Conservation (phyloP, 2,329 filamentous ascomycete species). For the Aspergillus caelatus region DNA sequence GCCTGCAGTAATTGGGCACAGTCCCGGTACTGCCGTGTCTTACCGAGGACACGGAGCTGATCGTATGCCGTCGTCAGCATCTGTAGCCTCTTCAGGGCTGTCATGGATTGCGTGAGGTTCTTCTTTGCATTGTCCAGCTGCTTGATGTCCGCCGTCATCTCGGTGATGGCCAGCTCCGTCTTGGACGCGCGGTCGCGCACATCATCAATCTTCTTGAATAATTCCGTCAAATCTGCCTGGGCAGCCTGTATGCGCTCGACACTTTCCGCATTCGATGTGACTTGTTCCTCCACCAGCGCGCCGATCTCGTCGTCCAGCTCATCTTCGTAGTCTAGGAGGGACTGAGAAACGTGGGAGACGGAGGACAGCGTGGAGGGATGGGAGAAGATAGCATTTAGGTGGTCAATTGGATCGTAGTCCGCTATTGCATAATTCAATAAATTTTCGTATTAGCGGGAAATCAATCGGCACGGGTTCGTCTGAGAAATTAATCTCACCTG, state of each 20-base stretch:
- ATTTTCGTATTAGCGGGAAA: slow-evolving; percentile 8
- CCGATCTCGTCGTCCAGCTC: slow-evolving; percentile 79
- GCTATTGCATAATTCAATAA: slow-evolving; percentile 46
- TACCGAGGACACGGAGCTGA: slow-evolving; percentile 80
- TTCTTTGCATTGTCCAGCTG: slow-evolving; percentile 93
- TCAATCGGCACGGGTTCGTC: not conserved
- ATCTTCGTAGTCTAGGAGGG: slow-evolving; percentile 76
- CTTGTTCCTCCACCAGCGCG: slow-evolving; percentile 72
- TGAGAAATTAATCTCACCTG: slow-evolving; percentile 38
- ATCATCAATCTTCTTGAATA: slow-evolving; percentile 93
- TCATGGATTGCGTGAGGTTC: slow-evolving; percentile 97
- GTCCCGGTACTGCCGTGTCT: slow-evolving; percentile 88
- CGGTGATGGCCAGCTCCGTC: slow-evolving; percentile 94
- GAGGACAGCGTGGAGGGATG: slow-evolving; percentile 83
- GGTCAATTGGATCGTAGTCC: slow-evolving; percentile 89
- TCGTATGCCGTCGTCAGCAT: slow-evolving; percentile 99
- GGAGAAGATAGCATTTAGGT: slow-evolving; percentile 91
- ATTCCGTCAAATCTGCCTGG: slow-evolving; percentile 81
- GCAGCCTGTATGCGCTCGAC: slow-evolving; percentile 89
- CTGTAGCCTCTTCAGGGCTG: slow-evolving; percentile 91
- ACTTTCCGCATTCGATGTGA: slow-evolving; percentile 81
- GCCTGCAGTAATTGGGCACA: slow-evolving; percentile 92
- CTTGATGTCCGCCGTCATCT: slow-evolving; percentile 99
- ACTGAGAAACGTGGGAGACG: slow-evolving; percentile 72
- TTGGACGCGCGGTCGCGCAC: slow-evolving; percentile 86